Conservation (phyloP, 1,284 basidiomycete genomes). For the Rhodotorula sp. region DNA sequence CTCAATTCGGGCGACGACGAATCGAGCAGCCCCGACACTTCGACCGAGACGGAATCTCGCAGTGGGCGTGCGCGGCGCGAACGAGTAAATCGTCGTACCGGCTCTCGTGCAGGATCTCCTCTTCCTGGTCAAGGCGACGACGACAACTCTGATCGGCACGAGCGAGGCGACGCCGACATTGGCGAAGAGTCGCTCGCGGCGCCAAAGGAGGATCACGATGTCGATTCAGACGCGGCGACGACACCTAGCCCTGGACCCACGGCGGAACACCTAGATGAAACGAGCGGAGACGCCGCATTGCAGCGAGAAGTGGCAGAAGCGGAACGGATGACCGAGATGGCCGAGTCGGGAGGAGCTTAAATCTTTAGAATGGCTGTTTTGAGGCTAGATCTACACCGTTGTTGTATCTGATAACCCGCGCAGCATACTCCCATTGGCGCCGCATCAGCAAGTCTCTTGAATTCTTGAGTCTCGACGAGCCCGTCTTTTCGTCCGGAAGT, state of each 20-base stretch:
- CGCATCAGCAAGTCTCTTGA: background rate
- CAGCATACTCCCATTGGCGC: no score
- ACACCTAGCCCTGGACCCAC: background rate
- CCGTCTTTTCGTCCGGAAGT: no score
- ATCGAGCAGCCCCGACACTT: slow-evolving; percentile 1
- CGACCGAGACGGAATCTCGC: background rate
- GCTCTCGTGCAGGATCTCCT: no score
- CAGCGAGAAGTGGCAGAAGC: slow-evolving; percentile 19
- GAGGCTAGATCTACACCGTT: background rate
- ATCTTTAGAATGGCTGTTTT: background rate
- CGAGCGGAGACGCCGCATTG: slow-evolving; percentile 2
- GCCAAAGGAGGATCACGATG: background rate
- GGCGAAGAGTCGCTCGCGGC: background rate
- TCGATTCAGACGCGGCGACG: background rate
- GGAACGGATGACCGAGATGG: slow-evolving; percentile 9
- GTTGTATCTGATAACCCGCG: background rate
- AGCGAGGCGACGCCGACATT: background rate
- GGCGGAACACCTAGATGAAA: background rate
- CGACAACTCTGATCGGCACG: background rate
- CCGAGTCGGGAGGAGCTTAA: background rate
- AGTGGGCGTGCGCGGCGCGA: background rate
- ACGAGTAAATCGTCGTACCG: no score
- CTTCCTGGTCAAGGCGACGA: no score
- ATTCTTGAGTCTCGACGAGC: no score
- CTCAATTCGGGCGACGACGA: background rate